Conservation (phyloP, 2,329 filamentous ascomycete genomes). For the Myotisia sp. region DNA sequence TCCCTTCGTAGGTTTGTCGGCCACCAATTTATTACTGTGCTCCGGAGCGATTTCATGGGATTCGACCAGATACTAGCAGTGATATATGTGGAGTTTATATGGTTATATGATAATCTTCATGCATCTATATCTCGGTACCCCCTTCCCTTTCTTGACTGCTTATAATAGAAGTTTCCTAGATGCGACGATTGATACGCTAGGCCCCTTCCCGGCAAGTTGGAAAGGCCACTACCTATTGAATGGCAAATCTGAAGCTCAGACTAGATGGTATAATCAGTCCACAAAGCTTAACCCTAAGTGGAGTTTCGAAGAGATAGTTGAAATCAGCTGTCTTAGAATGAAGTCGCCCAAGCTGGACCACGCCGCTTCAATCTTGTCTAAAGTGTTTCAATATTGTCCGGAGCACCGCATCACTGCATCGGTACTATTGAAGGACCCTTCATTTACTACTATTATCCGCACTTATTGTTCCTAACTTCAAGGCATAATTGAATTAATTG, state of each 20-base stretch:
- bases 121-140: conserved; percentile 15
- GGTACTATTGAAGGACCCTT: conserved; percentile 18
- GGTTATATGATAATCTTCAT: conserved; percentile 19
- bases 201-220: conserved; percentile 17
- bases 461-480: no score
- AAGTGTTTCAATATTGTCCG: conserved; percentile 16
- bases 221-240: conserved; percentile 14
- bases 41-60: conserved; percentile 15
- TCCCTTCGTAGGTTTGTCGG: conserved; percentile 14
- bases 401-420: conserved; percentile 17
- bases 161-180: no score
- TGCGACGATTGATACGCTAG: conserved; percentile 14
- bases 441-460: conserved; percentile 19
- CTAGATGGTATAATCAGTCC: no score
- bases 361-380: conserved; percentile 14
- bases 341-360: conserved; percentile 7
- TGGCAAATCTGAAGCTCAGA: no score
- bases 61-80: conserved; percentile 17
- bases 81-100: conserved; percentile 24
- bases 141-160: no score
- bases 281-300: no score
- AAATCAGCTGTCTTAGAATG: no score
- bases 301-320: no score
- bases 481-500: no score
- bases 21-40: conserved; percentile 4